phyloP scores from a whole-genome alignment of 2,329 filamentous ascomycete genomes.

The Bipolaris sorokiniana region DNA sequence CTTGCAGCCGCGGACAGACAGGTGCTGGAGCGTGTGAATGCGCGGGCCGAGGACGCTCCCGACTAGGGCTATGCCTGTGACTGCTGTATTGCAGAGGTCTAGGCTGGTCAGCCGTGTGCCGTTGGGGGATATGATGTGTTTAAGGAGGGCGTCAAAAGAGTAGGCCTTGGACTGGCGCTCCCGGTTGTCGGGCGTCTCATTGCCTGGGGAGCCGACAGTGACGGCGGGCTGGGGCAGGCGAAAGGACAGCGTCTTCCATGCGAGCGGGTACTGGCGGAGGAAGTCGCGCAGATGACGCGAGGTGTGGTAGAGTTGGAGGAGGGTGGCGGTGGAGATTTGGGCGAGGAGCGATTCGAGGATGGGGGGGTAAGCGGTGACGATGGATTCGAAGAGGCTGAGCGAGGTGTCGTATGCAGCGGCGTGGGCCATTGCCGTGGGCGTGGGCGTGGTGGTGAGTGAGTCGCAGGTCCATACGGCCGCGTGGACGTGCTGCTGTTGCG shows the following conservation, averaged over 20 bases:
- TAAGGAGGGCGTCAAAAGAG: constrained; percentile 63
- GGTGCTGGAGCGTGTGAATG: constrained; percentile 62
- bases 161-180: constrained; percentile 63
- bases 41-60: constrained; percentile 61
- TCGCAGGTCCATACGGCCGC: constrained; percentile 27
- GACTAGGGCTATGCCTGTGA: constrained; percentile 63
- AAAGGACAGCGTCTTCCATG: constrained; percentile 67
- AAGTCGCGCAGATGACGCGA: constrained; percentile 62
- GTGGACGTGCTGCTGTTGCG: constrained; percentile 22
- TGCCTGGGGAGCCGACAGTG: constrained; percentile 46
- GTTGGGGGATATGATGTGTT: constrained; percentile 62
- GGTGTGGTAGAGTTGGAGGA: constrained; percentile 65
- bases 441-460: constrained; percentile 6
- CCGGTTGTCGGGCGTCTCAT: constrained; percentile 48
- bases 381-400: constrained; percentile 57
- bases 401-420: constrained; percentile 10
- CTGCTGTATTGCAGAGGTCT: constrained; percentile 66
- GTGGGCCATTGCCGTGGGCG: constrained; percentile 1
- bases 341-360: constrained; percentile 65
- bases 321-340: constrained; percentile 62
- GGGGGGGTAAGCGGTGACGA: constrained; percentile 63
- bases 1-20: constrained; percentile 67
- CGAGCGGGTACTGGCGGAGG: constrained; percentile 62
- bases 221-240: constrained; percentile 55
- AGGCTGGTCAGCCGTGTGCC: constrained; percentile 62